Percentiles rank a stretch among this genome's conserved stretches.
These are phyloP conservation scores for Trichoderma hamatum DNA, from an alignment of 2,329 filamentous ascomycete genomes.

Conservation along the genomic window DNA sequence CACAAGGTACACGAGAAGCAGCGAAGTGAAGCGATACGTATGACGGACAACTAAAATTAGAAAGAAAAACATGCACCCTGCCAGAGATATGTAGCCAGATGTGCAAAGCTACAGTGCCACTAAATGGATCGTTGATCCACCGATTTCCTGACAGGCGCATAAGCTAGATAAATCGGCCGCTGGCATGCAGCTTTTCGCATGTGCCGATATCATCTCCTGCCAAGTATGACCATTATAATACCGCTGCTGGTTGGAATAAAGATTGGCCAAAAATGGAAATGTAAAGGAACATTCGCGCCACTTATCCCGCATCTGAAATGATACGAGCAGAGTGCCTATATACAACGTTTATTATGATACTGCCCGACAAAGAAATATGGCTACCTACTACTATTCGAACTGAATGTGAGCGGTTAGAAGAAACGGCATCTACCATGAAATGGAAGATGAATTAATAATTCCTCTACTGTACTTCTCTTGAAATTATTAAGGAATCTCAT, in stretches of 20 bases:
- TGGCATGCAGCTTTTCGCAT: not conserved
- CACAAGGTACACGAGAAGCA: not conserved
- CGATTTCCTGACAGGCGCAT: not conserved
- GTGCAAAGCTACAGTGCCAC: not conserved
- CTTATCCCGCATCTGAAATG: not conserved
- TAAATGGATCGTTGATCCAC: not conserved
- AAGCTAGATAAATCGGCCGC: not conserved
- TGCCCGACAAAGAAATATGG: too few species aligned
- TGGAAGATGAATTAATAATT: fast-evolving
- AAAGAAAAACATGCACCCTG: not conserved
- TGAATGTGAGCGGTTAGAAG: too few species aligned
- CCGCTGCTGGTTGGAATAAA: not conserved
- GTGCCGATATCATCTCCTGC: not conserved
- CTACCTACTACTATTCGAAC: too few species aligned
- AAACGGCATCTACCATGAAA: not conserved
- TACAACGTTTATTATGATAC: too few species aligned
- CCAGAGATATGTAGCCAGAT: not conserved
- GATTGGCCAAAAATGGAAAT: not conserved
- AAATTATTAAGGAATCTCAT: not conserved
- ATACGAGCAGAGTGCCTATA: too few species aligned
- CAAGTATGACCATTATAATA: too few species aligned
- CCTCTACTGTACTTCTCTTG: not conserved
- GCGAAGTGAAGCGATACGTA: not conserved
- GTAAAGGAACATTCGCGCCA: not conserved
- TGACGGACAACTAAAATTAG: not conserved